Base-by-base conservation (phyloP, 345 rosid species). In the Melastoma malabathricum region DNA sequence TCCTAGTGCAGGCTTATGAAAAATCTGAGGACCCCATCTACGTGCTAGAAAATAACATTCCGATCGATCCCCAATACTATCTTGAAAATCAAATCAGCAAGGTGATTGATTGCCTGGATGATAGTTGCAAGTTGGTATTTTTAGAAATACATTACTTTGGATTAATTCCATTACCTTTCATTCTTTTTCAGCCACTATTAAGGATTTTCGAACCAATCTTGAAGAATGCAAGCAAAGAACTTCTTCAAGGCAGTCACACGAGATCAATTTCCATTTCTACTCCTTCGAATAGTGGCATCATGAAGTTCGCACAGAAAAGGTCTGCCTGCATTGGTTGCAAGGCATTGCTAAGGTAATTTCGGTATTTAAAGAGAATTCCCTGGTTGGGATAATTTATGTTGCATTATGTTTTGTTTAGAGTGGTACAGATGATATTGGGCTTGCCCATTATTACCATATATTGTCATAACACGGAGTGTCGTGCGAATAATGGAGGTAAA, bases 191-290 rank as follows among this genome's bases (percentile, higher is more conserved):
- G 95, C 97, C 98, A 0, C 84, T 92, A 64, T 65, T 92, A 59
- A 84, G 98, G 70, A 82, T 92, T 59, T 92, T 92, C 51, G 97
- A 92, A 72, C 98, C 98, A 46, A 89, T 92, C 57, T 64, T 92
- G 72, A 87, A 82, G 81, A 92, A 92, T 64, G 98, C 98, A 12
- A 82, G 85, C 68, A 74, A 61, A 54, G 97, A 92, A 72, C 98
- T 87, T 64, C 93, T 92, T 55, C 83, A 72, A 17, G 98, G 98
- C 56, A 75, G 77, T 65, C 98, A 92, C 68, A 92, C 88, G 54
- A 80, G 97, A 75, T 82, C 96, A 38, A 84, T 84, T 71, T 80
- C 95, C 47, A 87, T 87, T 44, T 65, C 76, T 52, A 92, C 95
- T 60, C 98, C 98, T 68, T 75, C 95, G 59, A 84, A 68, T 64